phyloP scores from a whole-genome alignment of 495 filamentous ascomycete species.

The Echria macrotheca region DNA sequence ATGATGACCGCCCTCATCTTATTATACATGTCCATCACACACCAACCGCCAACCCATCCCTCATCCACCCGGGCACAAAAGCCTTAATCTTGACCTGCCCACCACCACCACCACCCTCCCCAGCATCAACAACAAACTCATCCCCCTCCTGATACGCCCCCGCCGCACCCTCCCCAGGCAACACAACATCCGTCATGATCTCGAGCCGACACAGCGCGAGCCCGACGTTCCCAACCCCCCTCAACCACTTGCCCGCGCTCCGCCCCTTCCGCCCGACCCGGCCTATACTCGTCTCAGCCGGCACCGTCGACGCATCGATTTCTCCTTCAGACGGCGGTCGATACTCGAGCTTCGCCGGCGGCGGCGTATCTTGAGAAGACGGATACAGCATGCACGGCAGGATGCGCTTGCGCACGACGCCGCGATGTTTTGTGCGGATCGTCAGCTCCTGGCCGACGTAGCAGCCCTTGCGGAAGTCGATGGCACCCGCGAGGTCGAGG shows the following conservation, averaged over 20 bases:
- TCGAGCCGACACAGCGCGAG: constrained; percentile 85
- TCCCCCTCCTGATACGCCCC: constrained; percentile 31
- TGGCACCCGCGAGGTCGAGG: constrained; percentile 71
- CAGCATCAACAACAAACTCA: constrained; percentile 41
- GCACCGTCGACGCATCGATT: constrained; percentile 21
- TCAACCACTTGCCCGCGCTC: constrained; percentile 71
- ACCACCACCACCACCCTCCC: constrained; percentile 15
- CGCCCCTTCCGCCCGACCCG: constrained; percentile 49
- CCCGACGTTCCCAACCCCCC: constrained; percentile 75
- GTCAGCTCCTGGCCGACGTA: constrained; percentile 97
- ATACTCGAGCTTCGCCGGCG: constrained; percentile 44
- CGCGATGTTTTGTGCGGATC: constrained; percentile 87
- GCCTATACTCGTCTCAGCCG: constrained; percentile 36
- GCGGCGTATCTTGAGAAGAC: constrained; percentile 19
- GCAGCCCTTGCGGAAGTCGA: constrained; percentile 94
- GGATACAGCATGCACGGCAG: constrained; percentile 74
- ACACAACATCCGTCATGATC: constrained; percentile 70
- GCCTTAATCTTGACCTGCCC: constrained; percentile 64
- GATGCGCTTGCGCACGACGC: constrained; percentile 87
- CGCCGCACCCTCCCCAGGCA: constrained; percentile 56
- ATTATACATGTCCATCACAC: no score
- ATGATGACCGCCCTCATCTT: no score
- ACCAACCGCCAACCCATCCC: no score
- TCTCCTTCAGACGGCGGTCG: constrained; percentile 18
- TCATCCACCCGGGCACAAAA: constrained; percentile 77